These are phyloP conservation scores for Larix sibirica DNA, from an alignment of 83 land plant genomes.

Conservation along the genomic window DNA sequence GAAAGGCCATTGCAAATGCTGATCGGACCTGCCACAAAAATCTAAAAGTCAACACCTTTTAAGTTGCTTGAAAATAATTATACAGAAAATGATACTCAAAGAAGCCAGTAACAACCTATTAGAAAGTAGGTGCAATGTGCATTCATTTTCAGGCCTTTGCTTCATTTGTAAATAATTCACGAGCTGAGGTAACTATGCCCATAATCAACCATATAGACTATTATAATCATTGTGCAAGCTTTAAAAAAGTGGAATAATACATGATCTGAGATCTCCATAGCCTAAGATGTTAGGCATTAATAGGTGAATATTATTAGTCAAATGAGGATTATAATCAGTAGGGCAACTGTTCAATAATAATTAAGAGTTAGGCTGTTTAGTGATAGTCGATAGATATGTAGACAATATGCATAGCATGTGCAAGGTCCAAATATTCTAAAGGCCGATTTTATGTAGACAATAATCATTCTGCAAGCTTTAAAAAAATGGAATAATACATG, in stretches of 20 bases:
- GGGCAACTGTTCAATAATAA: no score
- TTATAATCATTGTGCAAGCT: not conserved
- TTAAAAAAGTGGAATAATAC: not conserved
- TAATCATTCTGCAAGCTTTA: not conserved
- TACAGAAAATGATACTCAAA: not conserved
- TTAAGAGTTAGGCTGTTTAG: no score
- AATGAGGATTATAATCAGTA: no score
- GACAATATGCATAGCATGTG: no score
- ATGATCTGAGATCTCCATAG: no score
- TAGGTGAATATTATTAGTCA: no score
- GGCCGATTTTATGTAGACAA: not conserved
- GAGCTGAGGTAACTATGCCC: not conserved
- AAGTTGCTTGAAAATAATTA: not conserved
- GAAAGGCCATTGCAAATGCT: slow-evolving; percentile 62
- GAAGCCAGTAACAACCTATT: not conserved
- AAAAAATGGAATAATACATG: not conserved
- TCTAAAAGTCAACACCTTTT: not conserved
- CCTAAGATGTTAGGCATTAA: no score
- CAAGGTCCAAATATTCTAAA: no score
- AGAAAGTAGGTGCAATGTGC: not conserved
- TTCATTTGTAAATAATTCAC: not conserved
- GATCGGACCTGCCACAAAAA: slow-evolving; percentile 50
- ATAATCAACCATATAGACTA: not conserved
- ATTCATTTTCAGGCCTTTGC: not conserved
- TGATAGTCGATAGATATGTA: no score